Percentiles rank a stretch among this genome's conserved stretches.
Conservation (phyloP, 148 eudicot genomes). For the Amaranthus palmeri region DNA sequence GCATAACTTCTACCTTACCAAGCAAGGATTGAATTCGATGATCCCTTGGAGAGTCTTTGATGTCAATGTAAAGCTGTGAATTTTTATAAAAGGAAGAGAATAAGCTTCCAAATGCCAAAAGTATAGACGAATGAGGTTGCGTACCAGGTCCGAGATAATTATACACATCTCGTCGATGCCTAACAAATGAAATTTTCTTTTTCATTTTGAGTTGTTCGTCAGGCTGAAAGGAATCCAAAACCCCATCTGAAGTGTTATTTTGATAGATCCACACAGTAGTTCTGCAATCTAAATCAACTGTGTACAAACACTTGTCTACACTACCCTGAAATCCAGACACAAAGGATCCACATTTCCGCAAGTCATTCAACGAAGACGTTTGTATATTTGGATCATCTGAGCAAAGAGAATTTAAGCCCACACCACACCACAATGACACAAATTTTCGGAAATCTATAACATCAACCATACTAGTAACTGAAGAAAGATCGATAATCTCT, state of each 20-base stretch:
- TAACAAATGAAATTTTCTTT: slow-evolving; percentile 68
- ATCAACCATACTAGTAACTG: slow-evolving; percentile 40
- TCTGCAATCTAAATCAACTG: slow-evolving; percentile 71
- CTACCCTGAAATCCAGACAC: slow-evolving; percentile 57
- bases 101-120: slow-evolving; percentile 83
- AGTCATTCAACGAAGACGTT: slow-evolving; percentile 35
- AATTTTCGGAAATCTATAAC: slow-evolving; percentile 67
- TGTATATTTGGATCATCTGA: slow-evolving; percentile 27
- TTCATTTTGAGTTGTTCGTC: slow-evolving; percentile 73
- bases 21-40: slow-evolving; percentile 52
- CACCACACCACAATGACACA: slow-evolving; percentile 63
- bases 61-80: slow-evolving; percentile 68
- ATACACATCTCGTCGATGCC: slow-evolving; percentile 64
- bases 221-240: slow-evolving; percentile 75
- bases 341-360: slow-evolving; percentile 61
- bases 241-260: slow-evolving; percentile 49
- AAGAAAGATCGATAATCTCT: slow-evolving; percentile 69
- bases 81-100: slow-evolving; percentile 75
- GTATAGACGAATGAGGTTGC: slow-evolving; percentile 42
- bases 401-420: slow-evolving; percentile 46
- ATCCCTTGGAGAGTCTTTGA: slow-evolving; percentile 55
- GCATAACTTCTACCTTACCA: slow-evolving; percentile 50
- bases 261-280: slow-evolving; percentile 84
- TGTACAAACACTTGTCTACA: slow-evolving; percentile 47
- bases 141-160: slow-evolving; percentile 76